Percentiles rank a stretch among this genome's conserved stretches.
phyloP scores from a whole-genome alignment of 768 basidiomycete species.

The Lactifluus pinguis region DNA sequence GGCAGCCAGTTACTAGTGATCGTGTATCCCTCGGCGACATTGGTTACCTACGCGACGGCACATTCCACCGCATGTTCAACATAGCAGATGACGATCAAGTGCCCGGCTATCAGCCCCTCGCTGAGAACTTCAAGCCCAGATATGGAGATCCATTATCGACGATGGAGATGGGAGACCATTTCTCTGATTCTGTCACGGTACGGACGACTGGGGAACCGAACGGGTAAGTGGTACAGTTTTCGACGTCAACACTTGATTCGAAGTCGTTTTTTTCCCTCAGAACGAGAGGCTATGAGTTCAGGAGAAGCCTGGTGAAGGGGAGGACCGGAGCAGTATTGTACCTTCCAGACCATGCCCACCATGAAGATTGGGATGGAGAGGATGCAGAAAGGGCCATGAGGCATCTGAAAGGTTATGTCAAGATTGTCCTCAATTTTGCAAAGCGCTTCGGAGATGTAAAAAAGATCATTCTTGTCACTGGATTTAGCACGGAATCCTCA shows the following conservation, averaged over 20 bases:
- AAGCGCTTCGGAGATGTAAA: too few species aligned
- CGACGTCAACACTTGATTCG: not conserved
- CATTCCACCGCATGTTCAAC: conserved; percentile 17
- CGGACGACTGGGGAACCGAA: not conserved
- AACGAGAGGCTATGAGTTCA: not conserved
- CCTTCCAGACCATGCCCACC: too few species aligned
- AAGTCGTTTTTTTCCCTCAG: not conserved
- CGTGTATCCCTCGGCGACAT: conserved; percentile 16
- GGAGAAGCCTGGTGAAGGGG: not conserved
- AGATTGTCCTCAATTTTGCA: too few species aligned
- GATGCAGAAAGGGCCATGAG: too few species aligned
- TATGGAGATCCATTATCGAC: not conserved
- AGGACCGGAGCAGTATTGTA: not conserved
- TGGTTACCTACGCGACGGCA: conserved; percentile 15
- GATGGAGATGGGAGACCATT: not conserved
- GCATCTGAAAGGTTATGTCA: too few species aligned
- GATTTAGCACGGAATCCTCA: too few species aligned
- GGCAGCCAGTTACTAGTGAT: conserved; percentile 16
- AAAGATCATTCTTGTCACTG: too few species aligned
- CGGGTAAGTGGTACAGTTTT: not conserved
- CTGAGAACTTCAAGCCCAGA: too few species aligned
- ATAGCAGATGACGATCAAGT: not conserved
- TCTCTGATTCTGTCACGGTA: not conserved
- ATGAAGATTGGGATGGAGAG: too few species aligned
- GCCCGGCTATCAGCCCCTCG: too few species aligned